These are phyloP conservation scores for Rhododendron simsii DNA, from an alignment of 148 eudicot species.

Conservation along the genomic window DNA sequence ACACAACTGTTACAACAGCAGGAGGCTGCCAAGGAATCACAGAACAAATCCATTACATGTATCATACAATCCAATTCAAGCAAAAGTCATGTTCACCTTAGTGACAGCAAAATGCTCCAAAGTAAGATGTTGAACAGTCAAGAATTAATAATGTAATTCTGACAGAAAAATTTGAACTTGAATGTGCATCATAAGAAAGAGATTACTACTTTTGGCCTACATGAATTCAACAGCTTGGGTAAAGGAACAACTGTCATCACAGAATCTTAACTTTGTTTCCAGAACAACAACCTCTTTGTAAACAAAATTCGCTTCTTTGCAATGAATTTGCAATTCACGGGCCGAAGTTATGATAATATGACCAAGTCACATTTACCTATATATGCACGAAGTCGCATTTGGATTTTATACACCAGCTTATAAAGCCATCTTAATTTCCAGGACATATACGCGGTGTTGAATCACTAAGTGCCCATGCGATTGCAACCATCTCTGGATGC, in stretches of 20 bases:
- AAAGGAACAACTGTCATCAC: background rate
- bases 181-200: background rate
- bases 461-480: background rate
- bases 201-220: background rate
- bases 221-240: background rate
- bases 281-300: background rate
- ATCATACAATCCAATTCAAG: background rate
- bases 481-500: background rate
- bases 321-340: background rate
- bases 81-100: background rate
- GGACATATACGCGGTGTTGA: background rate
- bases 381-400: background rate
- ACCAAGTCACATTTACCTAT: background rate
- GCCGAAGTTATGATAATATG: background rate
- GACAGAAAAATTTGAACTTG: background rate
- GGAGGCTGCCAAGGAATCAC: conserved; percentile 39
- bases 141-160: background rate
- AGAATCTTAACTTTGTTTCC: background rate
- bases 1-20: conserved; percentile 33
- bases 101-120: background rate
- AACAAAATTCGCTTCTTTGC: background rate
- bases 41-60: background rate
- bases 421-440: background rate
- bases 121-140: background rate
- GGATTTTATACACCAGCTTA: background rate